phyloP scores from a whole-genome alignment of 73 alveolate genomes.

The Symbiodinium natans region DNA sequence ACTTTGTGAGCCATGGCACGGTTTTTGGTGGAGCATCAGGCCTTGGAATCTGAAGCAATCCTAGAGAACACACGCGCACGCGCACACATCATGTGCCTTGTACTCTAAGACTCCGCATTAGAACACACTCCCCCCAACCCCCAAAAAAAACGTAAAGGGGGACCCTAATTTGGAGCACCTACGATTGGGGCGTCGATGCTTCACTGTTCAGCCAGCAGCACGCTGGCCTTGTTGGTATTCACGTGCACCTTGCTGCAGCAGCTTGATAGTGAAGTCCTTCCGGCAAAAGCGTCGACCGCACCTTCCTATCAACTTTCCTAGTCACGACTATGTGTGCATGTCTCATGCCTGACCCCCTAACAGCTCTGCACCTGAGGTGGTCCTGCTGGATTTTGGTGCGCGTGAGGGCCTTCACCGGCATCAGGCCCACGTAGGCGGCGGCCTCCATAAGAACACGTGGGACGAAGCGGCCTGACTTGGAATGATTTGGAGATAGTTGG shows the following conservation, averaged over 20 bases:
- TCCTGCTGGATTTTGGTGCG: conserved; percentile 75
- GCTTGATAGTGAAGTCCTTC: conserved; percentile 62
- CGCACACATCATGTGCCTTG: too few species aligned
- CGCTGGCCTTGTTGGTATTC: conserved; percentile 77
- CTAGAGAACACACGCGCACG: too few species aligned
- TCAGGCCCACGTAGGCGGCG: conserved; percentile 57
- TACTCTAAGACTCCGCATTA: too few species aligned
- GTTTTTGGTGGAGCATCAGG: conserved; percentile 73
- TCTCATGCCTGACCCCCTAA: too few species aligned
- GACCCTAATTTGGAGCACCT: too few species aligned
- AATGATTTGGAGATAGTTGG: too few species aligned
- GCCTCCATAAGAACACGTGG: too few species aligned
- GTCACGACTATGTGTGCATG: not conserved
- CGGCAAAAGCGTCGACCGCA: not conserved
- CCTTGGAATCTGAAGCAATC: conserved; percentile 14
- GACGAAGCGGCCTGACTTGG: too few species aligned
- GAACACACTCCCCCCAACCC: too few species aligned
- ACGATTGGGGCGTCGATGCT: too few species aligned
- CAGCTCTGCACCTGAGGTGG: not conserved
- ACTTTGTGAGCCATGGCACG: not conserved
- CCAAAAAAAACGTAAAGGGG: too few species aligned
- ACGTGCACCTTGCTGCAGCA: conserved; percentile 58
- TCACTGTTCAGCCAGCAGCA: too few species aligned
- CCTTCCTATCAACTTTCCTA: not conserved
- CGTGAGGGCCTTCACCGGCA: conserved; percentile 74